Conservation (phyloP, 2,329 filamentous ascomycete species). For the Diaporthe vaccinii region DNA sequence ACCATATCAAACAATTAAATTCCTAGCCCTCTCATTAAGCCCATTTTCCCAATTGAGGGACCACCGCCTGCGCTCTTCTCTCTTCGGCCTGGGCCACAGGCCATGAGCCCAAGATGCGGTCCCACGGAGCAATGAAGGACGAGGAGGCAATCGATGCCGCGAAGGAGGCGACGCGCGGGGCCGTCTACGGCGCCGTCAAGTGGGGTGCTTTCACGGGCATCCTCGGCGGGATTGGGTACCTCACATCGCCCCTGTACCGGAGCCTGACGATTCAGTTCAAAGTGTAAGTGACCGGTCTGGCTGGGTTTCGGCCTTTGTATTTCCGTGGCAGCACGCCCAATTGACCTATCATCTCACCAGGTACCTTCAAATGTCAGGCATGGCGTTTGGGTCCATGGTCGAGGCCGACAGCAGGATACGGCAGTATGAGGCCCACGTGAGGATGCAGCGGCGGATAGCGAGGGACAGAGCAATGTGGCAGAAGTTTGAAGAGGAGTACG, state of each 20-base stretch:
- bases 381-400: slow-evolving; percentile 83
- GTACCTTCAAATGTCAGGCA: slow-evolving; percentile 87
- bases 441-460: slow-evolving; percentile 73
- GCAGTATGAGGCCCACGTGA: slow-evolving; percentile 74
- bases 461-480: slow-evolving; percentile 78
- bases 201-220: slow-evolving; percentile 78
- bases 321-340: neutral
- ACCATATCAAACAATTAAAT: slow-evolving; percentile 9
- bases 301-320: neutral
- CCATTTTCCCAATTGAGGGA: neutral
- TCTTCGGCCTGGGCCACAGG: neutral
- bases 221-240: slow-evolving; percentile 72
- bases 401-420: slow-evolving; percentile 80
- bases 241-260: slow-evolving; percentile 79
- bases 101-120: slow-evolving; percentile 54
- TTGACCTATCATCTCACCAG: slow-evolving; percentile 56
- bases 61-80: neutral
- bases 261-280: slow-evolving; percentile 82
- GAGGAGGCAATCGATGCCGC: slow-evolving; percentile 78
- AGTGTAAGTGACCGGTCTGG: slow-evolving; percentile 68
- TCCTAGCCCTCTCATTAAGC: neutral
- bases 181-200: slow-evolving; percentile 75
- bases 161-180: slow-evolving; percentile 79
- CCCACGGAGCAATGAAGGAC: slow-evolving; percentile 71
- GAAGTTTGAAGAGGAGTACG: slow-evolving; percentile 73